phyloP scores from a whole-genome alignment of 495 filamentous ascomycete species.

The Evernia prunastri region DNA sequence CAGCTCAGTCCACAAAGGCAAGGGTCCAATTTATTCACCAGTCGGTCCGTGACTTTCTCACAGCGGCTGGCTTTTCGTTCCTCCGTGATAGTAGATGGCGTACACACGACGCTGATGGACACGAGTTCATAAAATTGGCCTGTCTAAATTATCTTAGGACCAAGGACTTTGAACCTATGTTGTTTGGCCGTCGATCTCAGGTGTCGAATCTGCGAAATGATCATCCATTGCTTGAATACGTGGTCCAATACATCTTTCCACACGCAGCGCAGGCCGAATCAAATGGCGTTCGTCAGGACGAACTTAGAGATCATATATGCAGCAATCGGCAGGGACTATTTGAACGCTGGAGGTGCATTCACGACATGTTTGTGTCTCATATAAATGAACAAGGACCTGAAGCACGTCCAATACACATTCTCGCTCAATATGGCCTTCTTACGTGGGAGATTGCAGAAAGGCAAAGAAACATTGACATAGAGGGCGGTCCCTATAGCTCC shows the following conservation, averaged over 20 bases:
- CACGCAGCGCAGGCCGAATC: neutral
- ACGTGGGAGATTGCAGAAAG: neutral
- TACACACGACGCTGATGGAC: neutral
- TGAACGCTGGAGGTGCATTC: neutral
- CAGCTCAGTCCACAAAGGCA: slow-evolving; percentile 17
- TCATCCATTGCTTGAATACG: neutral
- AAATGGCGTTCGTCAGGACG: neutral
- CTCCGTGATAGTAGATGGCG: neutral
- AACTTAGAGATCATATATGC: neutral
- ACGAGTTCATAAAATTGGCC: neutral
- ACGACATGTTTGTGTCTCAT: neutral
- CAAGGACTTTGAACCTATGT: neutral
- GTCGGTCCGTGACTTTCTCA: slow-evolving; percentile 40
- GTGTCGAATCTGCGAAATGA: neutral
- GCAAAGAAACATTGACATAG: neutral
- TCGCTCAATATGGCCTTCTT: neutral
- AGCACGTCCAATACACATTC: neutral
- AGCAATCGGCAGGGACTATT: neutral
- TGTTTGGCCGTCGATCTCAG: neutral
- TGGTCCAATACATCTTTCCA: neutral
- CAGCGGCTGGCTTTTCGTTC: neutral
- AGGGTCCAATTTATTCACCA: slow-evolving; percentile 47
- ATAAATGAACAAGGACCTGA: neutral
- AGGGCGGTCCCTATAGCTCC: neutral
- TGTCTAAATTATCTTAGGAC: neutral